Evolutionary conservation across 805 yeast species (phyloP), one percentile per base, ranked within the genome.

Genomic region (Sporopachydermia lactativora): DNA sequence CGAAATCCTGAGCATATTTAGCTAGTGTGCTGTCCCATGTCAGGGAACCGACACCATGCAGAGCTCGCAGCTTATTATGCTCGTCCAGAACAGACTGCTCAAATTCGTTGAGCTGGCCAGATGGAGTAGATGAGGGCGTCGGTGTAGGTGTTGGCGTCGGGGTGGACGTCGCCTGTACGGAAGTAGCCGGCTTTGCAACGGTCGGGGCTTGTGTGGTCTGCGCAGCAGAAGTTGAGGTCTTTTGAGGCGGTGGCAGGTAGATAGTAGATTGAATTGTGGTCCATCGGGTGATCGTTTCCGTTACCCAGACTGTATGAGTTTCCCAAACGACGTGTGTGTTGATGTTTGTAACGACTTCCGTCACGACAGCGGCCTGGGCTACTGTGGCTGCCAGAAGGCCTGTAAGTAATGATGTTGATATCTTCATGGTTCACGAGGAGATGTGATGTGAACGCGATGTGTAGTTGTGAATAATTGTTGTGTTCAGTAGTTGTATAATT

Each of bases 61-160:
- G 48, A 3, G 69, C 60, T 57, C 88, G 67, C 50, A 68, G 66
- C 24, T 54, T 46, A 59, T 81, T 81, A 63, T 81, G 89, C 47
- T 68, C 74, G 42, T 60, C 62, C 44, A 82, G 64, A 47, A 80
- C 71, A 11, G 41, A 11, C 24, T 39, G 16, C 47, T 36, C 15
- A 50, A 15, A 4, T 36, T 18, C 17, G 43, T 14, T 16, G n/a
- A 16, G 13, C n/a, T 17, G 35, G 11, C 14, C 36, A 3, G 18
- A 3, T 15, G 13, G 8, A 45, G 50, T 41, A 19, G 43, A 42
- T n/a, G 51, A 41, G 14, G 46, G 43, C 39, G 39, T 38, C 16
- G 39, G 38, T 35, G 34, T 18, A 19, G 44, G 37, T 16, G 34
- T 36, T 31, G 47, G 18, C 37, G 45, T 38, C 42, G 47, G 19